Conservation (phyloP, 2,329 filamentous ascomycete genomes). For the Myriosclerotinia curreyana region DNA sequence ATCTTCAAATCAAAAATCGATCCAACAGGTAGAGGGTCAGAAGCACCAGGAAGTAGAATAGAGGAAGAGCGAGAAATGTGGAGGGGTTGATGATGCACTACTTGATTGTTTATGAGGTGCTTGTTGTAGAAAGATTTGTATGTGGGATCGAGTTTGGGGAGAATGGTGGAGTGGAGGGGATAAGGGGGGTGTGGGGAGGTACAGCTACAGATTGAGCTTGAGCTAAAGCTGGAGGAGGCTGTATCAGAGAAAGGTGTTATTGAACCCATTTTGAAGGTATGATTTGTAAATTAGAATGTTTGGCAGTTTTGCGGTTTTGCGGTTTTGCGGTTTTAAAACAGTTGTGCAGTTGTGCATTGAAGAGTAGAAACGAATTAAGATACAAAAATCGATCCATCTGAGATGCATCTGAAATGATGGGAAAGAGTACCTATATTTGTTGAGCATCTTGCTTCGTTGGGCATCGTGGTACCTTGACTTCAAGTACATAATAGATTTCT, state of each 20-base stretch:
- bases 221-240: neutral
- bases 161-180: conserved; percentile 32
- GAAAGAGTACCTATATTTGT: neutral
- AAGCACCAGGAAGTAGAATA: conserved; percentile 51
- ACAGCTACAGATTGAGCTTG: neutral
- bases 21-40: conserved; percentile 47
- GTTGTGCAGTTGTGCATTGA: neutral
- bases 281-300: neutral
- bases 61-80: conserved; percentile 50
- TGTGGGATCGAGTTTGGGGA: conserved; percentile 30
- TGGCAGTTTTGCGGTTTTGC: too few relatives aligned
- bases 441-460: neutral
- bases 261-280: neutral
- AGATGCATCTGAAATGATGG: neutral
- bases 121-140: conserved; percentile 35
- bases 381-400: too few relatives aligned
- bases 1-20: conserved; percentile 31
- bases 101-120: conserved; percentile 37
- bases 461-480: neutral
- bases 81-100: conserved; percentile 54
- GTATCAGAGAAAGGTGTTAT: neutral
- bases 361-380: neutral
- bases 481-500: neutral
- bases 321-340: too few relatives aligned
- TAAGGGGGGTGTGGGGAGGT: conserved; percentile 33